These are phyloP conservation scores for Lathyrus oleraceus DNA, from an alignment of 306 rosid genomes.

Conservation along the genomic window DNA sequence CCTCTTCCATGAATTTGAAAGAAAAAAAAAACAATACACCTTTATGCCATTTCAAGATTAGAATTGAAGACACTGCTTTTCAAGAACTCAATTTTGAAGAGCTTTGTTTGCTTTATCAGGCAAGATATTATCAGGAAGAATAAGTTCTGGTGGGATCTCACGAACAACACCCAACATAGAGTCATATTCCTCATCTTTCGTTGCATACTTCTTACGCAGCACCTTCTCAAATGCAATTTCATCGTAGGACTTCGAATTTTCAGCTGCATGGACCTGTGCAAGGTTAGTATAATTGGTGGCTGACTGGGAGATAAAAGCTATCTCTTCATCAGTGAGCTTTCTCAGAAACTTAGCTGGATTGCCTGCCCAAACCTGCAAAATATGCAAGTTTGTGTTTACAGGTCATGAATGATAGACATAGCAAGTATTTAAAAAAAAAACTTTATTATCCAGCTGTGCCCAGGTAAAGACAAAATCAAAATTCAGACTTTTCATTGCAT, in stretches of 20 bases:
- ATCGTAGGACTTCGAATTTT: constrained; percentile 71
- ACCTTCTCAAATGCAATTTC: constrained; percentile 87
- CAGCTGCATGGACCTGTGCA: constrained; percentile 97
- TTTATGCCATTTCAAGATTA: constrained; percentile 46
- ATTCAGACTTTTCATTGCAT: constrained; percentile 6
- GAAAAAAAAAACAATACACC: constrained; percentile 32
- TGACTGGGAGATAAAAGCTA: constrained; percentile 77
- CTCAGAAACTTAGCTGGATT: constrained; percentile 94
- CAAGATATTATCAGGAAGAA: constrained; percentile 77
- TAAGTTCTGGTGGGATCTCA: constrained; percentile 77
- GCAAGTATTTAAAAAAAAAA: constrained; percentile 22
- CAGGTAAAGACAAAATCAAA: constrained; percentile 15
- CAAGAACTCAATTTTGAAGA: constrained; percentile 35
- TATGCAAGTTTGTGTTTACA: constrained; percentile 23
- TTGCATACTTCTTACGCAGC: constrained; percentile 83
- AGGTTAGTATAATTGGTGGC: constrained; percentile 77
- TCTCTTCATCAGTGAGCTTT: constrained; percentile 86
- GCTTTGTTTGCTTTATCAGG: constrained; percentile 63
- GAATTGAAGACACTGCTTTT: constrained; percentile 33
- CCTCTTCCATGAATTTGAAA: constrained; percentile 56
- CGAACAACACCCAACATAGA: constrained; percentile 84
- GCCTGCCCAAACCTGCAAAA: constrained; percentile 91
- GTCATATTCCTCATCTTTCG: constrained; percentile 79
- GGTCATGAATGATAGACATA: neutral
- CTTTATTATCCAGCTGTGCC: neutral